A percentile compares a stretch with the other conserved stretches of the same genome.
Evolutionary conservation across 2,329 filamentous ascomycete species (phyloP).

Genomic region (Ophiostoma ulmi): DNA sequence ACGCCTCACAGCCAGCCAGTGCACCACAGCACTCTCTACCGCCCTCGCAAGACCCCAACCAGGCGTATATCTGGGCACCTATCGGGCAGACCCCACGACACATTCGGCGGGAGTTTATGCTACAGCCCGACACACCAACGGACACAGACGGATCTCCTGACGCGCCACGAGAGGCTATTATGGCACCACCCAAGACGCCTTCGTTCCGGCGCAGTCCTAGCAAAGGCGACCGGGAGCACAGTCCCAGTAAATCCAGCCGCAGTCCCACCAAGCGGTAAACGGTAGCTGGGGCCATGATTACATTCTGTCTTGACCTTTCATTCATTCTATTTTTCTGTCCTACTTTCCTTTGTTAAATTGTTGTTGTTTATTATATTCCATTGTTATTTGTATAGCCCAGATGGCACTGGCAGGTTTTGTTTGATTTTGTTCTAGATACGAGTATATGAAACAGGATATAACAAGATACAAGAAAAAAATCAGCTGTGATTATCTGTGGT

Average conservation of each 20-base stretch:
- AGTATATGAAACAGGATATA: background rate
- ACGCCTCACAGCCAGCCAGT: constrained; percentile 30
- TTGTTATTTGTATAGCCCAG: background rate
- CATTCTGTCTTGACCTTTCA: constrained; percentile 23
- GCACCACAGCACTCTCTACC: constrained; percentile 30
- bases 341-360: background rate
- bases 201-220: constrained; percentile 44
- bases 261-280: constrained; percentile 38
- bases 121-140: constrained; percentile 43
- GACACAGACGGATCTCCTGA: constrained; percentile 50
- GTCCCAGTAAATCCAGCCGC: constrained; percentile 43
- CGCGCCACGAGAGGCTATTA: constrained; percentile 39
- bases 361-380: background rate
- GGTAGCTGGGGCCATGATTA: too few relatives aligned
- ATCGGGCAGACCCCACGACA: constrained; percentile 46
- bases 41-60: constrained; percentile 33
- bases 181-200: constrained; percentile 44
- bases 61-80: constrained; percentile 48
- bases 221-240: constrained; percentile 47
- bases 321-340: background rate
- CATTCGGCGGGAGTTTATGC: constrained; percentile 39
- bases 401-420: background rate
- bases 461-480: background rate
- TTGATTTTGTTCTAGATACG: background rate
- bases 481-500: background rate